Conservation (phyloP, 2,329 filamentous ascomycete species). For the Exserohilum rostratum region DNA sequence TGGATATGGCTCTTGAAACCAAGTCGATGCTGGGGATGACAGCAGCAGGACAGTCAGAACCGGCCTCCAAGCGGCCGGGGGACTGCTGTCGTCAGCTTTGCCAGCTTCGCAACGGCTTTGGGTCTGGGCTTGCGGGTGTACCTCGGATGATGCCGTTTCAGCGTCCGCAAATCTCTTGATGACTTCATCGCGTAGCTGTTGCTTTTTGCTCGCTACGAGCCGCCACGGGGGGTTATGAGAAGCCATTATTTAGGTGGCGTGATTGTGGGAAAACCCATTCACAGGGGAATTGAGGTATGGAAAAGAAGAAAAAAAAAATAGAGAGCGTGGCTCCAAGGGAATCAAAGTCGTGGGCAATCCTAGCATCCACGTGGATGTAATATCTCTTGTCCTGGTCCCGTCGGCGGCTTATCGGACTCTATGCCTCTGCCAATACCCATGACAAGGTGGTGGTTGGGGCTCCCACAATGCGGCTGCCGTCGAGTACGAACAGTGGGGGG, state of each 20-base stretch:
- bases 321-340: neutral
- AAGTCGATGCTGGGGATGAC: conserved; percentile 27
- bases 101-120: neutral
- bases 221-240: conserved; percentile 31
- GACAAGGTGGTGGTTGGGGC: neutral
- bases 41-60: conserved; percentile 2
- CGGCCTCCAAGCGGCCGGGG: conserved; percentile 14
- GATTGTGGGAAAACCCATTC: neutral
- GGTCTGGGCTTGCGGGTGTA: conserved; percentile 1
- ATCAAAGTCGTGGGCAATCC: neutral
- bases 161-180: conserved; percentile 29
- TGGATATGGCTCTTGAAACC: conserved; percentile 32
- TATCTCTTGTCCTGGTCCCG: neutral
- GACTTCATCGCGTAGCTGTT: conserved; percentile 30
- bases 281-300: too few species aligned
- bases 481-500: conserved; percentile 32
- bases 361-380: neutral
- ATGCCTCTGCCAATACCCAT: neutral
- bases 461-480: too few species aligned
- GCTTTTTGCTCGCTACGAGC: conserved; percentile 34
- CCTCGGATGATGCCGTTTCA: conserved; percentile 9
- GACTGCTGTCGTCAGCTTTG: conserved; percentile 21
- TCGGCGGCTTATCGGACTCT: neutral
- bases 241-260: conserved; percentile 16
- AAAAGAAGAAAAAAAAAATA: neutral